Conservation (phyloP, 768 basidiomycete genomes). For the Lactifluus volemus region DNA sequence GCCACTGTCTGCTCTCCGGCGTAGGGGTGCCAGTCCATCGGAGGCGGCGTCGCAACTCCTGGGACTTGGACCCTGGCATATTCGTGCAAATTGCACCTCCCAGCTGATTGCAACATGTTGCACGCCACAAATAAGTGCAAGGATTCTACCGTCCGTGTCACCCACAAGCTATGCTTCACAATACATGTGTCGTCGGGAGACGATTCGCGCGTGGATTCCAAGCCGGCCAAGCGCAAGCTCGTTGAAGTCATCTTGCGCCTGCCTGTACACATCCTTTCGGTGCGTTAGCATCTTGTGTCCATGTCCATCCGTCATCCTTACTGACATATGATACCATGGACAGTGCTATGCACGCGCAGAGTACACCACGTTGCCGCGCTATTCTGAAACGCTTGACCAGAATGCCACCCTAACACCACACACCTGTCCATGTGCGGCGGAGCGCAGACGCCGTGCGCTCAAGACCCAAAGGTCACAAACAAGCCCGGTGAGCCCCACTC, state of each 20-base stretch:
- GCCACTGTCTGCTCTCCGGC: constrained; percentile 48
- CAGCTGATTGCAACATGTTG: constrained; percentile 48
- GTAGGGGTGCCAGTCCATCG: constrained; percentile 42
- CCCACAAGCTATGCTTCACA: constrained; percentile 72
- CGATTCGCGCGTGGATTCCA: constrained; percentile 49
- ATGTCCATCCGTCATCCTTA: not conserved
- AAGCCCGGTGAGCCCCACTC: not conserved
- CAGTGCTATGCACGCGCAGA: constrained; percentile 12
- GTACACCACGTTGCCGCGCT: constrained; percentile 5
- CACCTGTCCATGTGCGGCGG: not conserved
- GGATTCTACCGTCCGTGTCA: constrained; percentile 62
- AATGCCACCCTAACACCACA: not conserved
- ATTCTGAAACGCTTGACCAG: constrained; percentile 11
- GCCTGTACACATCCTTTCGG: constrained; percentile 81
- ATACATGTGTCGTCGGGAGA: constrained; percentile 81
- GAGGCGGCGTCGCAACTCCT: constrained; percentile 52
- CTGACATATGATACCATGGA: not conserved
- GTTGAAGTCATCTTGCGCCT: constrained; percentile 84
- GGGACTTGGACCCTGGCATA: constrained; percentile 84
- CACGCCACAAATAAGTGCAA: constrained; percentile 77
- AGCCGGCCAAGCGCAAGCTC: constrained; percentile 65
- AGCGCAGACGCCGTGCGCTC: not conserved
- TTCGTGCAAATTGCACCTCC: constrained; percentile 64
- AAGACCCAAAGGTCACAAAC: not conserved
- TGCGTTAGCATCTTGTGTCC: constrained; percentile 30